A percentile compares a stretch with the other conserved stretches of the same genome.
Conservation (phyloP, 2,329 filamentous ascomycete species). For the Fusarium palustre region DNA sequence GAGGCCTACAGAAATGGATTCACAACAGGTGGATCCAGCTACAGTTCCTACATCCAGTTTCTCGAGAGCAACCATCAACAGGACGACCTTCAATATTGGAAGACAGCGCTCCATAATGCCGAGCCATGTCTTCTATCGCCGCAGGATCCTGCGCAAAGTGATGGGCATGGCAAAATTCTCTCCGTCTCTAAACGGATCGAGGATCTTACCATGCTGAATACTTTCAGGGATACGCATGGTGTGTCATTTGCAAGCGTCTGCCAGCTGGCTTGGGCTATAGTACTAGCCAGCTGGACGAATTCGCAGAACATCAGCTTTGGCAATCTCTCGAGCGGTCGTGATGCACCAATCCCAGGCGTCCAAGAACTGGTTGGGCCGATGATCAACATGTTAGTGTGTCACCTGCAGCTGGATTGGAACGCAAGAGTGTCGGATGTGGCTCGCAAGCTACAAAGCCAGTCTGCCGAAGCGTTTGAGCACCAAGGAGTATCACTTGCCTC, state of each 20-base stretch:
- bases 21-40: neutral
- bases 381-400: conserved; percentile 7
- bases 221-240: neutral
- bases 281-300: neutral
- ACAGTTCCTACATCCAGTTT: conserved; percentile 5
- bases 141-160: neutral
- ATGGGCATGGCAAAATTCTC: conserved; percentile 1
- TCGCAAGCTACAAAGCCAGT: conserved; percentile 1
- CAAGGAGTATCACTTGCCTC: neutral
- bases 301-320: conserved; percentile 2
- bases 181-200: neutral
- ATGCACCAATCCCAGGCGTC: neutral
- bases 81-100: conserved; percentile 6
- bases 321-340: conserved; percentile 2
- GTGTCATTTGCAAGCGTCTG: neutral
- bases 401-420: neutral
- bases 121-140: conserved; percentile 5
- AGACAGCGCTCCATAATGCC: neutral
- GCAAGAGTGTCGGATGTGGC: neutral
- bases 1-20: neutral
- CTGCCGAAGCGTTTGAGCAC: neutral
- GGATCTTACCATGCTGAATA: neutral
- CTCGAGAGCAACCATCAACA: neutral
- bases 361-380: conserved; percentile 4
- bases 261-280: conserved; percentile 2